Percentiles rank a stretch among this genome's conserved stretches.
Conservation (phyloP, 2,329 filamentous ascomycete genomes). For the Falciphora oryzae region DNA sequence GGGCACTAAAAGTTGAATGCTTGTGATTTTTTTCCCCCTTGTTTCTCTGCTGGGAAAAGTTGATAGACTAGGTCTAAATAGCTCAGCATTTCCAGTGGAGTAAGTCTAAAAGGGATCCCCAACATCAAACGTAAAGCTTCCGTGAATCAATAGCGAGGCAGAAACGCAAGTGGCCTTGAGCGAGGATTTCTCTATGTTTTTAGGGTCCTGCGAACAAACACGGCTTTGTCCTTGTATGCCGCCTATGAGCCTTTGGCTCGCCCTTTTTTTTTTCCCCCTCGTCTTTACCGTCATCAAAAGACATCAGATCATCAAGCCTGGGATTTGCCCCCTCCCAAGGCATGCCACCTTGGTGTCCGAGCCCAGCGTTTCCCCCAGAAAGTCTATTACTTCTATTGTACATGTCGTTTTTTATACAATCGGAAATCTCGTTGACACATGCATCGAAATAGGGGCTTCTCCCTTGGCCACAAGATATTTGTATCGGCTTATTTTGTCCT, state of each 20-base stretch:
- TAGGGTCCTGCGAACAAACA: neutral
- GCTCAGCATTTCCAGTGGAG: neutral
- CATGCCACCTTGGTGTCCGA: neutral
- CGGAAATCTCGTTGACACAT: neutral
- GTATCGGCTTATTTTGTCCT: slow-evolving; percentile 40
- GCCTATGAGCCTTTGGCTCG: no score
- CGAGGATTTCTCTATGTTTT: neutral
- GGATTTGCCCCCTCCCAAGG: neutral
- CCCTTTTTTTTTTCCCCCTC: neutral
- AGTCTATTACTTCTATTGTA: slow-evolving; percentile 6
- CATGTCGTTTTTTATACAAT: slow-evolving; percentile 5
- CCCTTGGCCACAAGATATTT: neutral
- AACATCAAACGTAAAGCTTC: neutral
- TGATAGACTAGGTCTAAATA: neutral
- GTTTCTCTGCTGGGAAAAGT: neutral
- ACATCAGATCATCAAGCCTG: neutral
- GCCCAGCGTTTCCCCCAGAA: neutral
- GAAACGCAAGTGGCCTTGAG: neutral
- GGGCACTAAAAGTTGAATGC: neutral
- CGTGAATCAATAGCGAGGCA: neutral
- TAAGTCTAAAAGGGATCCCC: neutral
- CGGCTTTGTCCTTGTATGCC: neutral
- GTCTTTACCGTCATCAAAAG: neutral
- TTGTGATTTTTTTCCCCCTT: neutral
- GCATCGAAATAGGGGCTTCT: neutral